A percentile compares a stretch with the other conserved stretches of the same genome.
Evolutionary conservation across 2,329 filamentous ascomycete species (phyloP).

Genomic region (Ciborinia camelliae): DNA sequence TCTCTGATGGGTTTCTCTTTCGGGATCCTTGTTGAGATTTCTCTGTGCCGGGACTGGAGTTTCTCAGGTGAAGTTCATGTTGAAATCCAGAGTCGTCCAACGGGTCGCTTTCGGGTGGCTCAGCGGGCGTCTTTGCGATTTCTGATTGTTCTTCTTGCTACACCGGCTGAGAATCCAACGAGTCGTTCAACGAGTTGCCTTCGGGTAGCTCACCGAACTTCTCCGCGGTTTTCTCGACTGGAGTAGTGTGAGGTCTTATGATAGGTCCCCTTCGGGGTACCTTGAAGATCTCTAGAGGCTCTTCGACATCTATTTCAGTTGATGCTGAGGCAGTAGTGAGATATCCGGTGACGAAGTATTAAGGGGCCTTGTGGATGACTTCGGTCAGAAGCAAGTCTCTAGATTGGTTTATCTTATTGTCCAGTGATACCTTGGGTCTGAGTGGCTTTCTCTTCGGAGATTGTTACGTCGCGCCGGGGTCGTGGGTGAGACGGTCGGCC

Average conservation of each 20-base stretch:
- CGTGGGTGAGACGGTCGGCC: not conserved
- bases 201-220: not conserved
- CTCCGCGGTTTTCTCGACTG: constrained; percentile 7
- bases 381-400: constrained; percentile 4
- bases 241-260: not conserved
- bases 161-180: constrained; percentile 6
- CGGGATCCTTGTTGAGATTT: not conserved
- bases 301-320: constrained; percentile 10
- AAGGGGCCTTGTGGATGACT: constrained; percentile 8
- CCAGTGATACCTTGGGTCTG: constrained; percentile 14
- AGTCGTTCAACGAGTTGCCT: not conserved
- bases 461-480: constrained; percentile 5
- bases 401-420: not conserved
- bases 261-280: not conserved
- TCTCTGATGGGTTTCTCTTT: not conserved
- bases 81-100: not conserved
- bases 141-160: constrained; percentile 12
- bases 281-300: not conserved
- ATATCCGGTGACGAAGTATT: not conserved
- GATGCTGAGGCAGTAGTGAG: constrained; percentile 15
- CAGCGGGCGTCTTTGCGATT: not conserved
- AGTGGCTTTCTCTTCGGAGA: constrained; percentile 5
- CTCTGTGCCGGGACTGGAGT: constrained; percentile 10
- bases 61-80: constrained; percentile 9
- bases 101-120: not conserved